Evolutionary conservation across 148 eudicot species (phyloP), one percentile per base, ranked within the genome.

Genomic region (Tetragonia tetragonoides): DNA sequence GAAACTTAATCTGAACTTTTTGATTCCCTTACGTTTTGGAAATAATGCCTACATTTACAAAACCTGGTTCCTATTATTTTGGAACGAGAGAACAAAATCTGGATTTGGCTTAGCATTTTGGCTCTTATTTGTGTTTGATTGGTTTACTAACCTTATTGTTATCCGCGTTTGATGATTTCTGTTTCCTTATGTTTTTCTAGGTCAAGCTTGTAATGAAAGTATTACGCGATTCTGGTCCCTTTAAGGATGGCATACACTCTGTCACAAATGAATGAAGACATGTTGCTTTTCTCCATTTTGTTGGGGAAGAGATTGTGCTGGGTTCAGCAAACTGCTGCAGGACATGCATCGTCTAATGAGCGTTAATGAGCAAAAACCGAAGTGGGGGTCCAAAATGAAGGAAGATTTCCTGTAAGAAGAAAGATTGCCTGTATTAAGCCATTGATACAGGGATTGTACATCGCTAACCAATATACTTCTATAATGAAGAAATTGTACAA

Each of bases 141-240:
- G 47, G 68, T 21, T 57, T 8, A 10, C 38, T 23, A 10, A 42
- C 28, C 47, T 39, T 10, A 38, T 38, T 71, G 7, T 11, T 39
- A 44, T 72, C 34, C 14, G 64, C 49, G 21, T 73, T 38, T 67
- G 6, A 63, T 60, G 51, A 56, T 61, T 39, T 63, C 69, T 71
- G 56, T 49, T 80, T 40, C n/a, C 10, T 59, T 37, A 10, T 38
- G 20, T 46, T 51, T 41, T 72, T 34, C 37, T 87, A 92, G 97
- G 80, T 93, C 40, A 84, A 80, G 81, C 87, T 69, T 72, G 97
- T 88, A 53, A 89, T 84, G 80, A 84, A 89, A 75, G 79, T 93
- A 49, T 69, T 93, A 49, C 89, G 83, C 17, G 91, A 93, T 15
- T 89, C 92, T 37, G 88, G 97, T 44, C 97, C 97, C 20, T 91